Evolutionary conservation across 2,329 filamentous ascomycete species (phyloP), one percentile per base, ranked within the genome.

Genomic region (Venturiaceae sp.): DNA sequence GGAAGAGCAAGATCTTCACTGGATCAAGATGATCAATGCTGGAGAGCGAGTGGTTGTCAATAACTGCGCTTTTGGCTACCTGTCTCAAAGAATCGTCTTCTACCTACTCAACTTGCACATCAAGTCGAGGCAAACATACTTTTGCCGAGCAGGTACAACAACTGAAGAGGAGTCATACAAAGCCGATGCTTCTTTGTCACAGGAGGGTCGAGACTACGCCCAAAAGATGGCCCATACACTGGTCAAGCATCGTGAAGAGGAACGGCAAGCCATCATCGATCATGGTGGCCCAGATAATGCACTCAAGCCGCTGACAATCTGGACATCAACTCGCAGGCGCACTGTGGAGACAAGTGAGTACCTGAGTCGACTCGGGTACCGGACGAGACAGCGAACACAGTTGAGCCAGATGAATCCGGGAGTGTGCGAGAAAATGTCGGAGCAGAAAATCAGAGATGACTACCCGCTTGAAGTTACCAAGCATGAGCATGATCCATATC

Each of bases 1-100:
- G 91, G 83, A 92, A 66, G 94, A 99, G 71, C 80, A 82, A 32
- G 92, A 97, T 64, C 80, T 99, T 62, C 96, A 97, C 71, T 99
- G 92, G 75, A 92, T 99, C 75, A 96, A 96, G 77, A 96, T 99
- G 92, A 95, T 97, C 70, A 99, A 99, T 65, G 94, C 94, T 7
- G 94, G 94, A 47, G 85, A 92, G 68, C 85, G 90, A 64, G 87
- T 99, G 68, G 87, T 92, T 66, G 92, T 97, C 73, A 99, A 99
- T 76, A 96, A 97, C 64, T 89, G 94, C 70, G 92, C 87, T 68
- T 97, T 99, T 72, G 92, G 92, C 66, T 99, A 99, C 69, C 81
- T 99, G 33, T 95, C 92, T 0, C 92, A 99, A 71, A 85, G 94
- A 61, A 99, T 99, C 64, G 92, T 99, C 58, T 99, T 99, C 74